phyloP scores from a whole-genome alignment of 2,329 filamentous ascomycete genomes.

The Trichoderma koningiopsis region DNA sequence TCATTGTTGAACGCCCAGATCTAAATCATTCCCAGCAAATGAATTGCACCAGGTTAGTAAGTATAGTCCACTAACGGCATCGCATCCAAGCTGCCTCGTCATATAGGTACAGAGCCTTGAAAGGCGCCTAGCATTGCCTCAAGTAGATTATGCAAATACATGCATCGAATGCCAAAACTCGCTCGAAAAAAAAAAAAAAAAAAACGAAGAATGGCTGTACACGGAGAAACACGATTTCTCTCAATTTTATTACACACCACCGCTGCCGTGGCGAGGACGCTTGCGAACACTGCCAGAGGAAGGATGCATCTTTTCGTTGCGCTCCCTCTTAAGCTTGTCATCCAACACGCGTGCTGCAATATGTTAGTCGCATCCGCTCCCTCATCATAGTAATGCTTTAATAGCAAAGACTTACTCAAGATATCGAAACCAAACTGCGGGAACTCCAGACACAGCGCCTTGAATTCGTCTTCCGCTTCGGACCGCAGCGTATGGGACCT shows the following conservation, averaged over 20 bases:
- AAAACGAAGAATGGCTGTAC: neutral
- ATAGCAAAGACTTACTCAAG: constrained; percentile 60
- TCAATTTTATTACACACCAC: constrained; percentile 24
- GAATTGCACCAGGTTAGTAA: neutral
- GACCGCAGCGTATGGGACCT: constrained; percentile 78
- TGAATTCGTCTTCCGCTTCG: constrained; percentile 86
- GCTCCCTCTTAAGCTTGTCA: constrained; percentile 67
- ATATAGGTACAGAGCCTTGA: neutral
- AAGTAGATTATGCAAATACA: neutral
- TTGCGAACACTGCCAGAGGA: constrained; percentile 55
- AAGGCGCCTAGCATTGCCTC: neutral
- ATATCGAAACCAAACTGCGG: constrained; percentile 94
- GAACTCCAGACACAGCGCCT: constrained; percentile 80
- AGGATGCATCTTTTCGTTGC: constrained; percentile 61
- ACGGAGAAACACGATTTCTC: neutral
- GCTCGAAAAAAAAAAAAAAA: neutral
- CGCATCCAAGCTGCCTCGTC: neutral
- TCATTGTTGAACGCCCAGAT: neutral
- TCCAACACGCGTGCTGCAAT: constrained; percentile 61
- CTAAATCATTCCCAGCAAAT: neutral
- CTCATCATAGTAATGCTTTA: neutral
- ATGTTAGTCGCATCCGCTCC: constrained; percentile 26
- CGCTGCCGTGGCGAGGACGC: constrained; percentile 56
- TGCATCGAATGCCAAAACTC: neutral
- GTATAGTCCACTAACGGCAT: neutral